These are phyloP conservation scores for Aureobasidium zeae DNA, from an alignment of 2,329 filamentous ascomycete species.

Conservation along the genomic window DNA sequence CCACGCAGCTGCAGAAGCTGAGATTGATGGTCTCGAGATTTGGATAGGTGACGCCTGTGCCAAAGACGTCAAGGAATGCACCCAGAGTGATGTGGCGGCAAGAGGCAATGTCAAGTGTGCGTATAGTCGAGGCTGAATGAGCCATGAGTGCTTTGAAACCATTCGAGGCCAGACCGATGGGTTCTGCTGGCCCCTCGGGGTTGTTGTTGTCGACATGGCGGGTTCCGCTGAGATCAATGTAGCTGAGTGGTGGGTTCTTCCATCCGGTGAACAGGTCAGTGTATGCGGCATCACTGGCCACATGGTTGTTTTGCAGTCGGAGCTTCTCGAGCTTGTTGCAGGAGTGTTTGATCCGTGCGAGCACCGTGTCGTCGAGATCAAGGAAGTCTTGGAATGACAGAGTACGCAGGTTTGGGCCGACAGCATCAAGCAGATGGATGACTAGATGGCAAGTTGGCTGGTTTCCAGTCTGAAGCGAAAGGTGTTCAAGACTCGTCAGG, in stretches of 20 bases:
- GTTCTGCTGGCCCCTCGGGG: constrained; percentile 52
- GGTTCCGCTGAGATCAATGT: constrained; percentile 67
- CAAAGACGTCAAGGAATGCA: constrained; percentile 68
- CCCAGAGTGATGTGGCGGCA: constrained; percentile 69
- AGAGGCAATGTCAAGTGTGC: constrained; percentile 65
- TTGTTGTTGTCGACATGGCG: constrained; percentile 65
- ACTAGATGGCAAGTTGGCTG: constrained; percentile 50
- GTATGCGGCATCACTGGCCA: constrained; percentile 67
- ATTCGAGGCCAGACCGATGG: constrained; percentile 62
- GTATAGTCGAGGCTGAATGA: constrained; percentile 62
- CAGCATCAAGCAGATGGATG: constrained; percentile 48
- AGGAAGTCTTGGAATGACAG: constrained; percentile 65
- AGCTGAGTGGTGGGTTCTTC: constrained; percentile 61
- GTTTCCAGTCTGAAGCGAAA: constrained; percentile 61
- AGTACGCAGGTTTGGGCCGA: constrained; percentile 62
- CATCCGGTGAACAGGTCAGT: constrained; percentile 63
- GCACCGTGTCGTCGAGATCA: constrained; percentile 57
- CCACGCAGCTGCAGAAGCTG: constrained; percentile 46
- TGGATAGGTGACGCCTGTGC: constrained; percentile 53
- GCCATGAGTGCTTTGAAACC: constrained; percentile 76
- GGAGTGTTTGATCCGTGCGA: constrained; percentile 59
- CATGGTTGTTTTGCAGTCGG: constrained; percentile 67
- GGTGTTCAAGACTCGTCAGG: constrained; percentile 56
- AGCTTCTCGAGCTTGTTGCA: constrained; percentile 66
- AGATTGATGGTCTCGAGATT: constrained; percentile 58